Percentiles rank a stretch among this genome's conserved stretches.
Evolutionary conservation across 176 grass and related monocot genomes (phyloP).

Genomic region (Oryza longistaminata): DNA sequence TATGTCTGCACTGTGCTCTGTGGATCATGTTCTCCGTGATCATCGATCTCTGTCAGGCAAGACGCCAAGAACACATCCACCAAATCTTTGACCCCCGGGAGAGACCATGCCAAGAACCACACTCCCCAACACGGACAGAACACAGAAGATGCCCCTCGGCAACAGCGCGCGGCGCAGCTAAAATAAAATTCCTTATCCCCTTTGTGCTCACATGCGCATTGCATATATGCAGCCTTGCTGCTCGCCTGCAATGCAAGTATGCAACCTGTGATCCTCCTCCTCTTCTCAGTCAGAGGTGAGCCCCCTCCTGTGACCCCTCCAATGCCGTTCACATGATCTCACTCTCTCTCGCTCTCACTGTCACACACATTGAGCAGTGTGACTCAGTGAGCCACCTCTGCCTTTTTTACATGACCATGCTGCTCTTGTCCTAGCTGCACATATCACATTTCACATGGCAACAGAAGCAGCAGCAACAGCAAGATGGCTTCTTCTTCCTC

Average conservation of each 20-base stretch:
- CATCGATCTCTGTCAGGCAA: neutral
- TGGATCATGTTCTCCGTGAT: neutral
- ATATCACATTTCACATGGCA: constrained; percentile 20
- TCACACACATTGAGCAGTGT: constrained; percentile 20
- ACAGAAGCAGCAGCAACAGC: constrained; percentile 5
- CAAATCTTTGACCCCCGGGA: constrained; percentile 2
- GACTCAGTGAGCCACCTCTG: neutral
- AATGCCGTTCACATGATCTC: constrained; percentile 46
- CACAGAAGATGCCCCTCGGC: constrained; percentile 34
- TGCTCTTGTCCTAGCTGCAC: constrained; percentile 1
- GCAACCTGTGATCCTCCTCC: neutral
- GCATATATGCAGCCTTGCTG: too few relatives aligned
- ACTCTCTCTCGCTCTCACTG: constrained; percentile 14
- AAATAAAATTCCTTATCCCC: constrained; percentile 39
- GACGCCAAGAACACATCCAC: neutral
- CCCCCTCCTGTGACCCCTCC: neutral
- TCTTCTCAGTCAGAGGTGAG: neutral
- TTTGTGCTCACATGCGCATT: constrained; percentile 27
- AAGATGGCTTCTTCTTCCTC: neutral
- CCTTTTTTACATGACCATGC: neutral
- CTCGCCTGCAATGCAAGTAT: too few relatives aligned
- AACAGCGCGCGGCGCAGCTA: neutral
- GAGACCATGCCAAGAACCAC: constrained; percentile 7
- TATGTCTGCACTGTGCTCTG: neutral
- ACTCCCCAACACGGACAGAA: neutral